phyloP scores from a whole-genome alignment of 225 moss, liverwort and hornwort species.

The Physcomitrellopsis africana region DNA sequence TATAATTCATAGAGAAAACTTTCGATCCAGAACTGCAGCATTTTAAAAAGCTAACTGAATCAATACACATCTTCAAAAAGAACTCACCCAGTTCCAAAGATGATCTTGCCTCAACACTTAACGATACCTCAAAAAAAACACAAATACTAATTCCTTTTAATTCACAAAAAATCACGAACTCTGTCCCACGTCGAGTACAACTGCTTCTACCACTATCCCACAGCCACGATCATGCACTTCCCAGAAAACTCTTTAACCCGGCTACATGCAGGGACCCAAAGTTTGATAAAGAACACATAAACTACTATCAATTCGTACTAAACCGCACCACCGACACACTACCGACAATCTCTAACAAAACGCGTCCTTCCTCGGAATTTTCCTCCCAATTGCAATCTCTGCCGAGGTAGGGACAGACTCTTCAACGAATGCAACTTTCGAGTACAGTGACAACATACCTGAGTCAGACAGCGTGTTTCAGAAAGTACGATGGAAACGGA shows the following conservation, averaged over 20 bases:
- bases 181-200: not conserved
- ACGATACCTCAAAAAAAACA: not conserved
- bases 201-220: not conserved
- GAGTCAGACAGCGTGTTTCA: conserved; percentile 14
- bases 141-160: conserved; percentile 9
- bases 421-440: not conserved
- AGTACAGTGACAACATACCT: conserved; percentile 19
- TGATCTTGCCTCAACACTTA: conserved; percentile 11
- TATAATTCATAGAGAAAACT: not conserved
- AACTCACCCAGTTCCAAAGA: not conserved
- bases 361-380: conserved; percentile 21
- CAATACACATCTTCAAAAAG: conserved; percentile 5
- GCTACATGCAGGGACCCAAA: not conserved
- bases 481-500: conserved; percentile 21
- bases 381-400: not conserved
- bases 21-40: conserved; percentile 12
- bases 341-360: not conserved
- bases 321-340: not conserved
- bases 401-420: not conserved
- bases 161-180: conserved; percentile 3
- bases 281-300: not conserved
- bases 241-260: not conserved
- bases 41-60: conserved; percentile 4
- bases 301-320: not conserved
- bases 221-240: not conserved